Evolutionary conservation across 1,284 basidiomycete species (phyloP), one percentile per base, ranked within the genome.

Genomic region (Pseudomicrostroma phylloplanum): DNA sequence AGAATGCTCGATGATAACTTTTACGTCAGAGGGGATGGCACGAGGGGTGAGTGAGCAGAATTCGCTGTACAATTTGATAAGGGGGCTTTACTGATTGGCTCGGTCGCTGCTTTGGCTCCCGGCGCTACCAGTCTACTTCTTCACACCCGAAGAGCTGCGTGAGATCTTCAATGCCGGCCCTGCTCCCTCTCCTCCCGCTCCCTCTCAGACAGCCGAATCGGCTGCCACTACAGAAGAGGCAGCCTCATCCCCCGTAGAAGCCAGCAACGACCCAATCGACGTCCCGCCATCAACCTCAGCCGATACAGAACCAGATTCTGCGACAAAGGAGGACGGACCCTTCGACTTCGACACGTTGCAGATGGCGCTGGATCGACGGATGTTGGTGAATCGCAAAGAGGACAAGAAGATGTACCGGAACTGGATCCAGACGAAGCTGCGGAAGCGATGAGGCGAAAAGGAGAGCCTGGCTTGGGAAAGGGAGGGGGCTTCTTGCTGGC

Each of bases 1-100:
- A 84, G 96, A 25, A 74, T 98, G 67, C 84, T 98, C 15, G 89
- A 91, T 46, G 91, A 94, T 57, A 93, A 94, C 78, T 90, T 79
- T 36, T 79, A 79, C 63, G 63, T 67, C 55, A 55, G 63, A 26
- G 30, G 41, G 17, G 36, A 43, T 30, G 48, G 41, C 21, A 54
- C 51, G 8, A 54, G 51, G 21, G 30, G 30, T 36, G 30, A 36
- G 30, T 36, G 30, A 36, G 30, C 30, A 36, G 30, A 9, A 36
- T 36, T 54, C 9, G 19, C 19, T 55, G 15, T 41, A 30, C 26
- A 23, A 39, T 40, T 17, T 21, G 3, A 19, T 25, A 17, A 56
- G n/a, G n/a, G n/a, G n/a, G n/a, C n/a, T n/a, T n/a, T n/a, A n/a
- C n/a, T n/a, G n/a, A n/a, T n/a, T 36, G 30, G 30, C 30, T 36